Percentiles rank a stretch among this genome's conserved stretches.
These are phyloP conservation scores for Friedmanniomyces simplex DNA, from an alignment of 495 filamentous ascomycete genomes.

Conservation along the genomic window DNA sequence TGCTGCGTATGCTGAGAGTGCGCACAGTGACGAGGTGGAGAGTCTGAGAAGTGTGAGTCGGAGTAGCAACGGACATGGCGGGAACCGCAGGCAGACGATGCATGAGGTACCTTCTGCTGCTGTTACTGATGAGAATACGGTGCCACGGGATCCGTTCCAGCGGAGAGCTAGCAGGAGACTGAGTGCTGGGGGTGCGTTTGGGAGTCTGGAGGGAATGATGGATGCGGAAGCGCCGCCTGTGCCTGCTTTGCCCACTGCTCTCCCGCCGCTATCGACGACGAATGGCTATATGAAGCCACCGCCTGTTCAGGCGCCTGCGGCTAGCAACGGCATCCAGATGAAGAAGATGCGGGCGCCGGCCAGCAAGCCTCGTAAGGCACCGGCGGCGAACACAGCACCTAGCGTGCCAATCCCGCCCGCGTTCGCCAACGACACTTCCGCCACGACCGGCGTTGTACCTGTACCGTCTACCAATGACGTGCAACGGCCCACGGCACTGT, in stretches of 20 bases:
- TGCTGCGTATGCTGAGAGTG: slow-evolving; percentile 1
- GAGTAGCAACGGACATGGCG: neutral
- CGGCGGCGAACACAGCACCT: neutral
- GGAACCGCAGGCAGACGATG: slow-evolving; percentile 12
- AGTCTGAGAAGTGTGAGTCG: slow-evolving; percentile 15
- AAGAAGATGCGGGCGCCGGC: slow-evolving; percentile 16
- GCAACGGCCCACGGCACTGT: neutral
- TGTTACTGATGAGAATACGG: neutral
- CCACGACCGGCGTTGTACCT: neutral
- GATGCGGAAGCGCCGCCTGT: slow-evolving; percentile 7
- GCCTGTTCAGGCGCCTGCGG: slow-evolving; percentile 2
- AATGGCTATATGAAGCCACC: slow-evolving; percentile 6
- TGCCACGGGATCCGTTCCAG: neutral
- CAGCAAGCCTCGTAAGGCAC: neutral
- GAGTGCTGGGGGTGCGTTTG: slow-evolving; percentile 11
- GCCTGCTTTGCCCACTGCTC: slow-evolving; percentile 3
- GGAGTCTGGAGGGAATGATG: neutral
- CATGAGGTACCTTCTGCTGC: slow-evolving; percentile 2
- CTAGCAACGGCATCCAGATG: slow-evolving; percentile 1
- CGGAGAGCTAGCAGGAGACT: slow-evolving; percentile 11
- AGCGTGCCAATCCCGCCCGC: neutral
- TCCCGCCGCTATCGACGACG: neutral
- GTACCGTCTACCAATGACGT: too few species aligned
- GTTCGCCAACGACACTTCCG: neutral
- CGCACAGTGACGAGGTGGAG: slow-evolving; percentile 10